phyloP scores from a whole-genome alignment of 169 alveolate species.

The Plasmodium cynomolgi region DNA sequence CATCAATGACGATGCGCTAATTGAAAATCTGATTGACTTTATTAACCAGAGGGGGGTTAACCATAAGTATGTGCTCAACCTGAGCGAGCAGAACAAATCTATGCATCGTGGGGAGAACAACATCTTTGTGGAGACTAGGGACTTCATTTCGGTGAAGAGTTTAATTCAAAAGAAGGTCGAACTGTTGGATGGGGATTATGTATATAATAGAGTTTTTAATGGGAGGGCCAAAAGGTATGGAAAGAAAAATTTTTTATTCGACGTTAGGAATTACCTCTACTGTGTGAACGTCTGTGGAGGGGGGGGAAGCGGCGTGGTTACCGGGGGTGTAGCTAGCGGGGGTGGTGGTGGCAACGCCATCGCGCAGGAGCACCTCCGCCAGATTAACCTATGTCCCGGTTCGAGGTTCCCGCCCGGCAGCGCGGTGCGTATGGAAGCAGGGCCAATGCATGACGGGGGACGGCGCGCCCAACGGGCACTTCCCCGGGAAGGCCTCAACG shows the following conservation, averaged over 20 bases:
- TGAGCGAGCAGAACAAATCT: neutral
- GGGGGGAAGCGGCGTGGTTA: neutral
- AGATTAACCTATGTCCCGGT: neutral
- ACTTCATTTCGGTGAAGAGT: constrained; percentile 9
- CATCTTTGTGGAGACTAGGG: neutral
- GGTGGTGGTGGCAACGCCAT: neutral
- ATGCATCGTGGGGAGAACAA: neutral
- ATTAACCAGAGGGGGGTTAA: constrained; percentile 12
- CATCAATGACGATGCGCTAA: constrained; percentile 68
- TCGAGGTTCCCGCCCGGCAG: neutral
- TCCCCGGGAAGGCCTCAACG: neutral
- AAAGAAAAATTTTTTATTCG: constrained; percentile 36
- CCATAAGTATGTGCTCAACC: constrained; percentile 31
- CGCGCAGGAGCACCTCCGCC: constrained; percentile 10
- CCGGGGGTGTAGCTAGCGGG: neutral
- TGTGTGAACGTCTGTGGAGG: neutral
- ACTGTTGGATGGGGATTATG: constrained; percentile 47
- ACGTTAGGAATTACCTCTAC: constrained; percentile 37
- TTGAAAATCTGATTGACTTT: constrained; percentile 69
- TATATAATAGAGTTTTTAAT: constrained; percentile 16
- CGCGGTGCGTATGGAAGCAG: neutral
- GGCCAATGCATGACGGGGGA: neutral
- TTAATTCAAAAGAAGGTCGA: constrained; percentile 47
- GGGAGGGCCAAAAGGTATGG: constrained; percentile 28
- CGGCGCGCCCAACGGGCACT: neutral